These are phyloP conservation scores for Cercospora berteroae DNA, from an alignment of 2,329 filamentous ascomycete genomes.

Conservation along the genomic window DNA sequence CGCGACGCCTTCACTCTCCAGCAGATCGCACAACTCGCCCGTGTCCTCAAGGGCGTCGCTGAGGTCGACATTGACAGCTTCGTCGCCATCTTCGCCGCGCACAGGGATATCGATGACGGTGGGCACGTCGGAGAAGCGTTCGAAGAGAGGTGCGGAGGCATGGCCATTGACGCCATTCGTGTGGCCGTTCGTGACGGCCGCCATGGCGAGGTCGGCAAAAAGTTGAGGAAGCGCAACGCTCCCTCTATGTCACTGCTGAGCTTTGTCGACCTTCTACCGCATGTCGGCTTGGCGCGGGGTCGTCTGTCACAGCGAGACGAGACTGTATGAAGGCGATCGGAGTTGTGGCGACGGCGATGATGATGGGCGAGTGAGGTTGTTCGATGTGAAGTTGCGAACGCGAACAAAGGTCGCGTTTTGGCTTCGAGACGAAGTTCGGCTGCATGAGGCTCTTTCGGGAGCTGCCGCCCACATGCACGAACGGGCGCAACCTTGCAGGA, in stretches of 20 bases:
- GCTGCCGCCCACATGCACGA: neutral
- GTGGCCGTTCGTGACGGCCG: conserved; percentile 51
- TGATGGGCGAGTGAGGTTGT: neutral
- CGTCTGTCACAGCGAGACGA: neutral
- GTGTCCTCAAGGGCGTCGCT: conserved; percentile 83
- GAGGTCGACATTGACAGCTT: conserved; percentile 87
- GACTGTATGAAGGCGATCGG: neutral
- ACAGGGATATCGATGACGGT: conserved; percentile 64
- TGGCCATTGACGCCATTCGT: conserved; percentile 54
- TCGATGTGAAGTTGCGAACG: neutral
- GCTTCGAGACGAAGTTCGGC: neutral
- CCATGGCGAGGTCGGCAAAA: conserved; percentile 44
- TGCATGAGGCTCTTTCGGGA: neutral
- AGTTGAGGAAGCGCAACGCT: conserved; percentile 12
- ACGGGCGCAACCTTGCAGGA: conserved; percentile 1
- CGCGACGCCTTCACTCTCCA: conserved; percentile 89
- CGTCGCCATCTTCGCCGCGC: conserved; percentile 59
- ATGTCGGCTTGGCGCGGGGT: neutral
- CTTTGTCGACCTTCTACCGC: neutral
- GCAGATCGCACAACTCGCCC: conserved; percentile 84
- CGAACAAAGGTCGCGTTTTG: neutral
- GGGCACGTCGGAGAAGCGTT: conserved; percentile 62
- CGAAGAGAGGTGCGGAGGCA: conserved; percentile 36
- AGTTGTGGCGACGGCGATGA: neutral
- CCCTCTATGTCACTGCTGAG: conserved; percentile 3